Percentiles rank a stretch among this genome's conserved stretches.
Conservation (phyloP, 176 grass and related monocot species). For the Ampelocalamus luodianensis region DNA sequence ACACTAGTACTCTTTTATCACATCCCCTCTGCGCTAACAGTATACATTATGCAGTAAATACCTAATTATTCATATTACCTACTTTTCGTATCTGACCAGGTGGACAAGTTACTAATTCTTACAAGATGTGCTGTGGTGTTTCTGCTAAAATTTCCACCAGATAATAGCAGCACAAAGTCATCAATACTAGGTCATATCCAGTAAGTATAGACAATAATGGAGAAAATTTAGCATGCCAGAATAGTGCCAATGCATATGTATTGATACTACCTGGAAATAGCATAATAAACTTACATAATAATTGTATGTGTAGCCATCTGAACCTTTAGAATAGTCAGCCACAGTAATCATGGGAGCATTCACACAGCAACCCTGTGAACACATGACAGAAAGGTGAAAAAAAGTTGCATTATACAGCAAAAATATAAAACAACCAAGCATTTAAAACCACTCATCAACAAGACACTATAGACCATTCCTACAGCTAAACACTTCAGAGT, state of each 20-base stretch:
- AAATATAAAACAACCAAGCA: background rate
- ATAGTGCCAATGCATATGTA: slow-evolving; percentile 4
- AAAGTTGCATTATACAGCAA: background rate
- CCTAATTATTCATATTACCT: background rate
- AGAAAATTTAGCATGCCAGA: background rate
- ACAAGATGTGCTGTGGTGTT: background rate
- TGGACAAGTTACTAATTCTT: background rate
- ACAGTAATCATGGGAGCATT: slow-evolving; percentile 90
- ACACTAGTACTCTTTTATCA: background rate
- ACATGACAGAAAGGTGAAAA: background rate
- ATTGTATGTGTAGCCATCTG: slow-evolving; percentile 78
- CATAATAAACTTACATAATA: slow-evolving; percentile 71
- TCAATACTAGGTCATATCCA: background rate
- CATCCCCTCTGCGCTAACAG: background rate
- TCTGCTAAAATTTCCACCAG: background rate
- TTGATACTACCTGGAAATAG: background rate
- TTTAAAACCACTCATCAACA: slow-evolving; percentile 7
- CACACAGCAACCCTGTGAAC: slow-evolving; percentile 73
- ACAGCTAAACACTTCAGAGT: background rate
- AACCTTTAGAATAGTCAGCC: slow-evolving; percentile 77
- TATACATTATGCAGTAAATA: background rate
- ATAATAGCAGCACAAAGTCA: background rate
- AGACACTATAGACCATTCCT: slow-evolving; percentile 9
- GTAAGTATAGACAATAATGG: background rate
- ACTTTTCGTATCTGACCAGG: background rate